These are phyloP conservation scores for Aspergillus persii DNA, from an alignment of 2,329 filamentous ascomycete species.

Conservation along the genomic window DNA sequence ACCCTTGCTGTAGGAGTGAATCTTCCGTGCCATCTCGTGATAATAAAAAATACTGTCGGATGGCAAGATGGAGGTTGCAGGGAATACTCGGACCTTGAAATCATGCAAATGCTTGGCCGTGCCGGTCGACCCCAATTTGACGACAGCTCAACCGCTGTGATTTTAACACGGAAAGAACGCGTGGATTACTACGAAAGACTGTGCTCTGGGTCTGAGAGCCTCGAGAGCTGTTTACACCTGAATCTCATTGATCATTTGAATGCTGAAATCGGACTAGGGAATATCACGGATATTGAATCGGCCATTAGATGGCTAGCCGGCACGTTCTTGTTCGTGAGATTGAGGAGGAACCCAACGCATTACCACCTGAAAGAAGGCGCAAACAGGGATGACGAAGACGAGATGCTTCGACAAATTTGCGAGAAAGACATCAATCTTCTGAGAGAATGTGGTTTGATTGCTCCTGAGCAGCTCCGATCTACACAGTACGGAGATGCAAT, in stretches of 20 bases:
- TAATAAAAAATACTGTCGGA: slow-evolving; percentile 74
- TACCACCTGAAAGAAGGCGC: slow-evolving; percentile 63
- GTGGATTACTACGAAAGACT: slow-evolving; percentile 68
- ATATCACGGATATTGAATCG: slow-evolving; percentile 61
- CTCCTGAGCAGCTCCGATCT: slow-evolving; percentile 52
- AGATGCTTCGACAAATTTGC: slow-evolving; percentile 68
- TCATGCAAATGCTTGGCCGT: slow-evolving; percentile 88
- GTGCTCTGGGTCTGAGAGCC: slow-evolving; percentile 67
- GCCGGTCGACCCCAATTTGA: slow-evolving; percentile 84
- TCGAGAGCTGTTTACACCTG: slow-evolving; percentile 76
- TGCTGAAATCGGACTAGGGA: slow-evolving; percentile 75
- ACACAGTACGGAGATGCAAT: slow-evolving; percentile 77
- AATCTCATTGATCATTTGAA: slow-evolving; percentile 83
- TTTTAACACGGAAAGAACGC: slow-evolving; percentile 70
- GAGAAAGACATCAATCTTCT: slow-evolving; percentile 66
- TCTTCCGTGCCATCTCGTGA: slow-evolving; percentile 76
- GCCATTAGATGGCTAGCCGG: slow-evolving; percentile 73
- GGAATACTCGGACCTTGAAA: slow-evolving; percentile 77
- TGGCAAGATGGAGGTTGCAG: slow-evolving; percentile 61
- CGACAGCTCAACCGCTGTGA: slow-evolving; percentile 70
- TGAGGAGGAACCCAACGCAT: slow-evolving; percentile 67
- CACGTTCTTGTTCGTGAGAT: slow-evolving; percentile 74
- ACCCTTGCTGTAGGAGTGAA: slow-evolving; percentile 83
- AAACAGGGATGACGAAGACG: slow-evolving; percentile 54
- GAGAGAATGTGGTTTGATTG: slow-evolving; percentile 59